Base-by-base conservation (phyloP, 78 protist species). In the Dictyostelium discoideum region DNA sequence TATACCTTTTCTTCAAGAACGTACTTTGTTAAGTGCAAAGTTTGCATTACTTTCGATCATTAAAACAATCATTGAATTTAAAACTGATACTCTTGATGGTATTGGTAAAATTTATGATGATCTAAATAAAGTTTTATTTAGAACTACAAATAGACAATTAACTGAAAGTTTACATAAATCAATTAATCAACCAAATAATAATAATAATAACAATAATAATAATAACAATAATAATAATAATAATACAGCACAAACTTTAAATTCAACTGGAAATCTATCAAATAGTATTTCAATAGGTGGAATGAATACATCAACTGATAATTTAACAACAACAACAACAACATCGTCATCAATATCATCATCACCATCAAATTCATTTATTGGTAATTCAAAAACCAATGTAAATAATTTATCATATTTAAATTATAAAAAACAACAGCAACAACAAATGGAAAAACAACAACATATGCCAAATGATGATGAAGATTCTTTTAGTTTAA, bases 41-140 rank as follows among this genome's bases (percentile, higher is more conserved):
- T 16, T 42, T 5, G 92, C 92, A 9, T 26, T 92, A 6, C 46
- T 92, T 3, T 42, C 78, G 37, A 67, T 81, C 50, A 79, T 92
- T 26, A 92, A 81, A 65, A 85, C 80, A 0, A 85, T 85, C 16
- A 85, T 86, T 60, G 96, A 92, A 74, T 86, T 48, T 44, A 84
- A 85, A 74, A 74, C 90, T 4, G 93, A 86, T 16, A 5, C 79
- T 1, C 79, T 92, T 2, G 93, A 92, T 9, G 85, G 69, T 26
- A 46, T 92, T 4, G 93, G 96, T 39, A 92, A 85, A 84, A 86
- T 82, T 2, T 90, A 81, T 46, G 95, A 90, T 39, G 69, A 85
- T 26, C 65, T 90, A 65, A 82, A 90, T 46, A 72, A 72, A 9
- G 95, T 81, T n/a, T 80, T 90, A n/a, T 67, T 80, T 46, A 44